Base-by-base conservation (phyloP, 768 basidiomycete species). In the Albatrellus ellisii region DNA sequence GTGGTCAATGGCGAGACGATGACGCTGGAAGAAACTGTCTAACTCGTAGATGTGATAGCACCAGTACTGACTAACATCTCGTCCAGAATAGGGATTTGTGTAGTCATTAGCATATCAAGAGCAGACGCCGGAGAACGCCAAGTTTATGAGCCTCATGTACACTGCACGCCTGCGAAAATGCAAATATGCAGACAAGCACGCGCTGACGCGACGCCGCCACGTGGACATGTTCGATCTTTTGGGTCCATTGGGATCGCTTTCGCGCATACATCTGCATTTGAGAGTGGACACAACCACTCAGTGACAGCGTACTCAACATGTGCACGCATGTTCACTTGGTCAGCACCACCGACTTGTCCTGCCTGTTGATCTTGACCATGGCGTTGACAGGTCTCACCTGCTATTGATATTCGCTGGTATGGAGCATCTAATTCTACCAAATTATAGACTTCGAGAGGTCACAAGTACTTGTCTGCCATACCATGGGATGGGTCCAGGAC, bases 231-330 rank as follows among this genome's bases (percentile, higher is more conserved):
- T 77, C 55, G 79, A 76, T 14, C 68, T 98, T 11, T 95, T 58
- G 89, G 79, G 0, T 91, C 95, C 8, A 88, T 92, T 0, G 98
- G 95, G 95, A 76, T 97, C 39, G 88, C 91, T 2, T 99, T 98
- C 57, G 95, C 86, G 8, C 95, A 99, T 59, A 91, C 91, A 0
- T 99, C 95, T 63, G 89, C 94, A 2, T 67, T 87, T 50, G 95
- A 99, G 59, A 92, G 92, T 11, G 95, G 98, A 58, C 95, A 98
- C 63, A 94, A 98, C 52, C 92, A 97, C 54, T 94, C 95, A 2
- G 88, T 98, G 34, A 97, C 90, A 0, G 94, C 95, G 2, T 99
- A 99, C 60, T 97, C 94, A 18, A 98, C 95, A 0, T 91, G 89
- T 44, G 87, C 90, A 4, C 68, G 94, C 26, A 80, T 98, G 68